Base-by-base conservation (phyloP, 192 early-diverging fungal species). In the Umbelopsis sp. region DNA sequence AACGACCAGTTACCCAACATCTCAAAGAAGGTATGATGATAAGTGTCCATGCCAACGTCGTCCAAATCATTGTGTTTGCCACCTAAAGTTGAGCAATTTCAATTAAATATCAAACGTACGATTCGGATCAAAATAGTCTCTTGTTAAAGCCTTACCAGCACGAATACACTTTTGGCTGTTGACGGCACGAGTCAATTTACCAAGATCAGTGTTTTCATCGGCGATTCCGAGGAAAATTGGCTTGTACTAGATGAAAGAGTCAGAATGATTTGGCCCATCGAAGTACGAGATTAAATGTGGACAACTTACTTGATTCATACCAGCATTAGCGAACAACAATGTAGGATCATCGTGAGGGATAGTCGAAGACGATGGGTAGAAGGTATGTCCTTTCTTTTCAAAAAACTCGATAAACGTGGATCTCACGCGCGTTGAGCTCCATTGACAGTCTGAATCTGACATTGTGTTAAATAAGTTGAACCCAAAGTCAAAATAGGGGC, bases 1-100 rank as follows among this genome's bases (percentile, higher is more conserved):
- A 99, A 99, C n/a, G 95, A 97, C 97, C 97, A 99, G 89, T 99
- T 99, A 69, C 97, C 97, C 79, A 99, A 85, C 97, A 99, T 99
- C 81, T 99, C 97, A 85, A 99, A 99, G 87, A 97, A 99, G 47
- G 97, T 99, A 81, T 99, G 97, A 84, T 99, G 97, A 80, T 99
- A 99, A 7, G 92, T 92, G 77, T 99, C 97, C 76, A 92, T 95
- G 68, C 97, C 97, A 23, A 99, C 97, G 81, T 99, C 97, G 65
- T 99, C 97, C 64, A 99, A 85, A 84, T 99, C 97, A 76, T 99
- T 99, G 80, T 99, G 97, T 82, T 99, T 99, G 71, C 97, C 97
- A 88, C 89, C 89, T 93, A 65, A 27, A 9, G 41, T 44, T 30
- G 67, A 41, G 58, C 30, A 67, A 41, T 27, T 55, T 27, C 1